Evolutionary conservation across 371 early-diverging fungal species (phyloP), one percentile per base, ranked within the genome.

Genomic region (Mucor lusitanicus): DNA sequence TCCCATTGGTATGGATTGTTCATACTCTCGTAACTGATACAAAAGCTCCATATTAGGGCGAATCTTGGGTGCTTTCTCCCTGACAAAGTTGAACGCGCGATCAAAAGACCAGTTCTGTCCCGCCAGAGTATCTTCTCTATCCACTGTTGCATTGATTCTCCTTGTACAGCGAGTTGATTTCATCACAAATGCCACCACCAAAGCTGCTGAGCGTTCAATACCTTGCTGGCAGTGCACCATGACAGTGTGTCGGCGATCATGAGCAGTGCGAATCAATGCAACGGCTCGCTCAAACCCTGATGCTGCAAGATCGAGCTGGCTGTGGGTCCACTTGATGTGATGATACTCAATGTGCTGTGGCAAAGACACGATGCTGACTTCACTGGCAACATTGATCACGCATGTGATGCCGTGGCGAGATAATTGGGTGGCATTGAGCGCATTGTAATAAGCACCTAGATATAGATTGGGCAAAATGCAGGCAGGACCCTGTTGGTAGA

Each of bases 381-480:
- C 94, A 37, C 83, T 74, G 0, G 94, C 94, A 3, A 93, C 94
- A 69, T 93, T 93, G 57, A 93, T 67, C 27, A 93, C 84, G 40
- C 77, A 77, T 2, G 78, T 71, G 64, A 92, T 86, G 0, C 80
- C 82, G 54, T 76, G 73, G 6, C 57, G 50, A 8, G 63, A 50
- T 6, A 93, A 72, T 55, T 80, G 68, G 35, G 59, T 64, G 7
- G 59, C 64, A 65, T 78, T 74, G 25, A 67, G 63, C 5, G 89
- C 91, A 63, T 86, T 91, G 56, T 79, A 77, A 46, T 79, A 84
- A 12, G 87, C 87, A n/a, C 93, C 92, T 61, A 93, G 78, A 69
- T 83, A 92, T 19, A 92, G 79, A 48, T 84, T 81, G 37, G 90
- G 89, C 63, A 93, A 76, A 33, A 93, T 88, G 44, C 75, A 68